Percentiles rank a stretch among this genome's conserved stretches.
Conservation (phyloP, 2,329 filamentous ascomycete genomes). For the Gaeumannomyces tritici region DNA sequence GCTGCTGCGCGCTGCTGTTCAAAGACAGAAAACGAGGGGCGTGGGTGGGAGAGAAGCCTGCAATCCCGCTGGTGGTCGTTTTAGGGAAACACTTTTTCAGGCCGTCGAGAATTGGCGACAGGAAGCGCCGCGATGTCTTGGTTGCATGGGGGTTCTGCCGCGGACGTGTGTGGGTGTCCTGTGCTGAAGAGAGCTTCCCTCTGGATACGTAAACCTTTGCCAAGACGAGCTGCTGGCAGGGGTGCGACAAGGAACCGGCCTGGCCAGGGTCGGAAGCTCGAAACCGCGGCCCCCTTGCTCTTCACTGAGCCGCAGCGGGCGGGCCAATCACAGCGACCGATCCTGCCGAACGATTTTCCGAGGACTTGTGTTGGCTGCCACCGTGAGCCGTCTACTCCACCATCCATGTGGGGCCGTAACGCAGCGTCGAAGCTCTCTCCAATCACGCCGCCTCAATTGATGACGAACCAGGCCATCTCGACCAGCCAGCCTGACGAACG, state of each 20-base stretch:
- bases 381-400: too few relatives aligned
- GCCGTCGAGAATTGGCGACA: neutral
- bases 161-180: neutral
- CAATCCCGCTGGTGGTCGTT: neutral
- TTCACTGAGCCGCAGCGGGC: neutral
- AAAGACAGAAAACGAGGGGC: conserved; percentile 8
- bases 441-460: neutral
- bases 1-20: neutral
- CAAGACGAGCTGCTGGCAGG: conserved; percentile 13
- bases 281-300: neutral
- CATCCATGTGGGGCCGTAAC: neutral
- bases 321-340: neutral
- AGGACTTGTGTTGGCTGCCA: neutral
- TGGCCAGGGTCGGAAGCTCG: neutral
- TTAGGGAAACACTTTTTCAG: neutral
- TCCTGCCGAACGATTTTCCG: conserved; percentile 5
- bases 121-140: neutral
- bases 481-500: neutral
- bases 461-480: neutral
- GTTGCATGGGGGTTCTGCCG: neutral
- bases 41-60: neutral
- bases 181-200: neutral
- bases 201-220: conserved; percentile 25
- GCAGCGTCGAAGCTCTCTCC: neutral
- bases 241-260: neutral